A percentile compares a stretch with the other conserved stretches of the same genome.
Conservation (phyloP, 2,329 filamentous ascomycete genomes). For the Neobulgaria alba region DNA sequence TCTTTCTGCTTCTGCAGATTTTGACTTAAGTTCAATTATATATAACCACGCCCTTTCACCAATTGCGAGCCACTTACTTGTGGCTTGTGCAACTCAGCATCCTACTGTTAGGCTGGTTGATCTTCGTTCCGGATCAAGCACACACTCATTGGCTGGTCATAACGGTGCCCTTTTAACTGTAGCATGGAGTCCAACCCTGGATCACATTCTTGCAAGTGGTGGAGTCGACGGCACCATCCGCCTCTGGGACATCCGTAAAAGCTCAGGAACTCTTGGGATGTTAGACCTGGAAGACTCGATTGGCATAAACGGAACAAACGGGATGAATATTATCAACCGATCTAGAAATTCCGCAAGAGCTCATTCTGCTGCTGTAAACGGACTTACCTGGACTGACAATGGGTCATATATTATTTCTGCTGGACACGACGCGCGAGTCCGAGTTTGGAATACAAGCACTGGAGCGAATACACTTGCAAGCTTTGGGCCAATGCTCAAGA, state of each 20-base stretch:
- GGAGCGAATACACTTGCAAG: constrained; percentile 82
- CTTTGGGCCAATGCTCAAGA: constrained; percentile 77
- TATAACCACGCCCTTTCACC: constrained; percentile 74
- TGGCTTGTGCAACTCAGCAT: constrained; percentile 83
- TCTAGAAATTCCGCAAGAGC: constrained; percentile 50
- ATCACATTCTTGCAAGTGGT: constrained; percentile 80
- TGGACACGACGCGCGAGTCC: constrained; percentile 74
- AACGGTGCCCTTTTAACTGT: constrained; percentile 58
- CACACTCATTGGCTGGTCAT: constrained; percentile 63
- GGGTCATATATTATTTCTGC: constrained; percentile 69
- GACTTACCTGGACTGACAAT: constrained; percentile 74
- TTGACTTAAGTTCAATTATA: constrained; percentile 58
- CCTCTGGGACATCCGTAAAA: constrained; percentile 60
- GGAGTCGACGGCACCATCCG: constrained; percentile 89
- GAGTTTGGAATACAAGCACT: constrained; percentile 76
- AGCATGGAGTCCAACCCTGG: constrained; percentile 73
- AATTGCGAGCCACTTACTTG: constrained; percentile 63
- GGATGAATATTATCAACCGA: constrained; percentile 26
- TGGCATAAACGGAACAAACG: constrained; percentile 44
- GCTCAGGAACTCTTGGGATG: constrained; percentile 64
- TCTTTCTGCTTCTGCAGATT: constrained; percentile 53
- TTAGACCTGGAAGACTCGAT: constrained; percentile 79
- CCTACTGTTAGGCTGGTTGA: constrained; percentile 79
- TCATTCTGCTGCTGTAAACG: constrained; percentile 77
- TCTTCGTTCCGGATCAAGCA: constrained; percentile 68